These are phyloP conservation scores for Ogataea pini DNA, from an alignment of 805 yeast species.

Conservation along the genomic window DNA sequence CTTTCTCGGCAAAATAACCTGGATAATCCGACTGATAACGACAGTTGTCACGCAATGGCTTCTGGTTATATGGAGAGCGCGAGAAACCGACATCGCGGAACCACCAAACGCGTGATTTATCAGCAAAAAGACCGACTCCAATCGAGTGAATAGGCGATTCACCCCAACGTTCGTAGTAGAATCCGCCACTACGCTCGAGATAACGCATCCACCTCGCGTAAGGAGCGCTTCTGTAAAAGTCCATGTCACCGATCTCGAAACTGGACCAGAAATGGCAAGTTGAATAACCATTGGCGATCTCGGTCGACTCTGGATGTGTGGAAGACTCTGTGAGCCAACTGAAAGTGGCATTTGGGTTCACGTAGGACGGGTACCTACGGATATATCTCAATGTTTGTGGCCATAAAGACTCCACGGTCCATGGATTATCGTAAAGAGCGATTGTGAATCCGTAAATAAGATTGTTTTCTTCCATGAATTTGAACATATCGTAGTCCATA, in stretches of 20 bases:
- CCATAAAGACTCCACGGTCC: constrained; percentile 78
- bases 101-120: constrained; percentile 48
- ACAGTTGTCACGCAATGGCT: constrained; percentile 39
- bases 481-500: constrained; percentile 77
- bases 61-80: constrained; percentile 48
- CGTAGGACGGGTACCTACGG: constrained; percentile 53
- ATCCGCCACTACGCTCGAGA: constrained; percentile 72
- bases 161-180: constrained; percentile 73
- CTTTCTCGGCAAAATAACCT: constrained; percentile 25
- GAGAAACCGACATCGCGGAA: constrained; percentile 52
- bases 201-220: constrained; percentile 65
- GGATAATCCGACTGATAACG: constrained; percentile 18
- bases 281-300: constrained; percentile 56
- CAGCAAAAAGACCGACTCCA: constrained; percentile 49
- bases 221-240: constrained; percentile 69
- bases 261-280: constrained; percentile 87
- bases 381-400: constrained; percentile 64
- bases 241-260: constrained; percentile 76
- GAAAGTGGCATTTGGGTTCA: constrained; percentile 62
- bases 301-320: constrained; percentile 56
- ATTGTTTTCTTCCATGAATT: constrained; percentile 72
- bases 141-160: constrained; percentile 55
- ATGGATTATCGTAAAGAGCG: constrained; percentile 62
- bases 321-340: constrained; percentile 69
- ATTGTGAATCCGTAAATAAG: constrained; percentile 76